A percentile compares a stretch with the other conserved stretches of the same genome.
Evolutionary conservation across 257 asterid genomes (phyloP).

Genomic region (Paulownia fortunei): DNA sequence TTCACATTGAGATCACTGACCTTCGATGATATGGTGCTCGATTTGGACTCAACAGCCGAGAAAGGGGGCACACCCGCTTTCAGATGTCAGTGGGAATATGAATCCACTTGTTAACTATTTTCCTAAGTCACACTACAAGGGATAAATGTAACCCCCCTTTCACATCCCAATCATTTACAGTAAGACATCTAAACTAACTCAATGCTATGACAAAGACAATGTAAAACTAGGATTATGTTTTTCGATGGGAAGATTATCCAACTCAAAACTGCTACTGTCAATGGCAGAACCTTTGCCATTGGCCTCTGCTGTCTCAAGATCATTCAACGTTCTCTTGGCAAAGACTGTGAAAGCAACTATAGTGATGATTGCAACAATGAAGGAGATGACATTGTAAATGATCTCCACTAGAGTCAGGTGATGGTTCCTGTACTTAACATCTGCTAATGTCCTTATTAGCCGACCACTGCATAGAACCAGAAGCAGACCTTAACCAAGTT

Average conservation of each 20-base stretch:
- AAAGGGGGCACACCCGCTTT: neutral
- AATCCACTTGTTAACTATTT: neutral
- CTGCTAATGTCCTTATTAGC: slow-evolving; percentile 69
- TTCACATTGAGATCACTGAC: neutral
- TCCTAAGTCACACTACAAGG: neutral
- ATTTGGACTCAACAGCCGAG: neutral
- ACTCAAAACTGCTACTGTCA: slow-evolving; percentile 34
- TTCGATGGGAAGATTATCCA: slow-evolving; percentile 50
- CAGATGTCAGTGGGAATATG: neutral
- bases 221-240: slow-evolving; percentile 32
- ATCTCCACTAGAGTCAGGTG: slow-evolving; percentile 63
- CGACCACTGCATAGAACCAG: slow-evolving; percentile 63
- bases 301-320: slow-evolving; percentile 49
- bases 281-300: slow-evolving; percentile 26
- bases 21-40: neutral
- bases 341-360: slow-evolving; percentile 62
- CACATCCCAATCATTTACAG: slow-evolving; percentile 20
- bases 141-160: slow-evolving; percentile 4
- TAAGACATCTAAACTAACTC: neutral
- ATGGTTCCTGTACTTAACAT: slow-evolving; percentile 65
- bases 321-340: slow-evolving; percentile 58
- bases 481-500: slow-evolving; percentile 12
- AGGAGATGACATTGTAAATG: slow-evolving; percentile 61
- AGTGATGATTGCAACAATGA: slow-evolving; percentile 52
- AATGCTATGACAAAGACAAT: slow-evolving; percentile 19